Base-by-base conservation (phyloP, 2,329 filamentous ascomycete genomes). In the Penicillium rolfsii region DNA sequence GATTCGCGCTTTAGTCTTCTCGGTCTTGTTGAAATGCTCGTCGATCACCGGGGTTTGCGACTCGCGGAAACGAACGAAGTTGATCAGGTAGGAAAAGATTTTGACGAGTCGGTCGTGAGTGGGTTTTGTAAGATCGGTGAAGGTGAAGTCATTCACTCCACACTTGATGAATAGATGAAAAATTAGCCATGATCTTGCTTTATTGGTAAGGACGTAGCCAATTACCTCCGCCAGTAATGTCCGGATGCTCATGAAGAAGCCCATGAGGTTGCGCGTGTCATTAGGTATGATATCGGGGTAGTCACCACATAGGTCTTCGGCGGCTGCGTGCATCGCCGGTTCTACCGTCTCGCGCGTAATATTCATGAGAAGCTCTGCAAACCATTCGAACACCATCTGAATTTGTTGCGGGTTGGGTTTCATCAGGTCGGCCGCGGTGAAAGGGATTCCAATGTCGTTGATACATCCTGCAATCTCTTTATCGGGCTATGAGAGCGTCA, bases 331-430 rank as follows among this genome's bases (percentile, higher is more conserved):
- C 93, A 99, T 97, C 7, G 93, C 93, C 9, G 95, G 95, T 74
- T 97, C 93, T 63, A 99, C 90, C 5, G 93, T 92, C 68, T 97
- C 93, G 70, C 93, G 90, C 38, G 93, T 97, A 57, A 91, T 89
- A 79, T 97, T 97, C 81, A 97, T 91, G 30, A 98, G 85, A 19
- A 97, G 83, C 74, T 97, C 93, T 61, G 93, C 93, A 70, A 99
- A 95, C 90, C 93, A 96, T 83, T 99, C 95, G 74, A 98, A 96
- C 55, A 99, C 93, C 82, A 95, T 93, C 78, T 99, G 95, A 57
- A 98, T 93, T 72, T 97, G 93, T 62, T 94, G 87, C 3, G 95
- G 90, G 70, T 97, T 97, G 5, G 95, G 95, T 74, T 97, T 98
- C 70, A 94, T 88, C 43, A 99, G 85, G 78, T 99, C 94, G 63